A percentile compares a stretch with the other conserved stretches of the same genome.
These are phyloP conservation scores for Scleroderma bovista DNA, from an alignment of 768 basidiomycete genomes.

Conservation along the genomic window DNA sequence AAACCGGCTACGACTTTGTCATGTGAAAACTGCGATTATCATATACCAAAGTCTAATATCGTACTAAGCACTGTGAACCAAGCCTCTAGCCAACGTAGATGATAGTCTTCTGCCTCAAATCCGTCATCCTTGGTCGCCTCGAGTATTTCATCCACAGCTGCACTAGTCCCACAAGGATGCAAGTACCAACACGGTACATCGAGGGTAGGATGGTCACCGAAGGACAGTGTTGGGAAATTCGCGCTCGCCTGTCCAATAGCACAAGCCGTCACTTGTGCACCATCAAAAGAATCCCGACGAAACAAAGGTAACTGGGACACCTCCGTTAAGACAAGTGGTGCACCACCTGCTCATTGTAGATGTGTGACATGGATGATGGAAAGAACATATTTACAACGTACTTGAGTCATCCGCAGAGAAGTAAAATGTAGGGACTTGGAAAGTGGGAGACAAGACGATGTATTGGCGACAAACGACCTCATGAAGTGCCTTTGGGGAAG, in stretches of 20 bases:
- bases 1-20: not conserved
- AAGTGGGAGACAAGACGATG: constrained; percentile 73
- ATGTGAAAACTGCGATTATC: constrained; percentile 7
- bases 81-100: constrained; percentile 49
- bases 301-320: constrained; percentile 59
- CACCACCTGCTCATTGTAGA: constrained; percentile 46
- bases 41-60: constrained; percentile 48
- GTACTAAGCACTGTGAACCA: constrained; percentile 77
- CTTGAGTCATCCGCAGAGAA: constrained; percentile 65
- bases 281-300: constrained; percentile 39
- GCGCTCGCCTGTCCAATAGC: constrained; percentile 46
- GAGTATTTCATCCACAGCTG: constrained; percentile 65
- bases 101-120: constrained; percentile 10
- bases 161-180: constrained; percentile 78
- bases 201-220: constrained; percentile 80
- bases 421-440: constrained; percentile 79
- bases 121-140: constrained; percentile 32
- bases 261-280: constrained; percentile 44
- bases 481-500: constrained; percentile 22
- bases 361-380: constrained; percentile 13
- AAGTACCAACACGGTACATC: constrained; percentile 78
- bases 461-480: constrained; percentile 53
- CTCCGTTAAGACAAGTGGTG: constrained; percentile 51
- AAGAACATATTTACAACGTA: constrained; percentile 37
- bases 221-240: constrained; percentile 73